Evolutionary conservation across 305 asterid genomes (phyloP), one percentile per base, ranked within the genome.

Genomic region (Ilex paraguariensis): DNA sequence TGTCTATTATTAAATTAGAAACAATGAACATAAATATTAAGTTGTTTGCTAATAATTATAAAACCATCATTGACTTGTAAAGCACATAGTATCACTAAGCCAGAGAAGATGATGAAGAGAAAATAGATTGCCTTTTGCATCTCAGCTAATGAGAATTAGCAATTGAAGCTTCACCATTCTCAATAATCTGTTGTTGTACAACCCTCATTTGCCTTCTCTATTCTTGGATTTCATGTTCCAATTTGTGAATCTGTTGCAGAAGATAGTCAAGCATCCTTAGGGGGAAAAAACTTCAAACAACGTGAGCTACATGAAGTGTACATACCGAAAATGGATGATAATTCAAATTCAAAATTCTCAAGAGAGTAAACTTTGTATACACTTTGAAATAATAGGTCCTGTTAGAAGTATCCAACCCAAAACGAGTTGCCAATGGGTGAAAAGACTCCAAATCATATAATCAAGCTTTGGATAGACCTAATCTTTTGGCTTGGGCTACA

Each of bases 211-310:
- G 98, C 78, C 70, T 81, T 71, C 75, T 87, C 77, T 94, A 91
- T 69, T 85, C 97, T 71, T 85, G 85, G 81, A 94, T 91, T 78
- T 91, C 99, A 68, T 63, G 75, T 82, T 91, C 98, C 85, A 94
- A 67, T 76, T 80, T 84, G 76, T 91, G 82, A 66, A 94, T 81
- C 98, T 94, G 95, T 21, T 56, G 49, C 36, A 60, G 50, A 45
- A 49, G 56, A 76, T 21, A 32, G 61, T 32, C 59, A 31, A 52
- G 12, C 36, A 36, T 12, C 39, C 10, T 40, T 62, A 31, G 57
- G 66, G 59, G 63, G 59, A 68, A 63, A 66, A 54, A 36, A 2
- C 6, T 4, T 4, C 9, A 36, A 36, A 8, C 42, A 21, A 21
- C 28, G 2, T 21, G 28, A 21, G 1, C 28, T 21, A 21, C 1